A percentile compares a stretch with the other conserved stretches of the same genome.
phyloP scores from a whole-genome alignment of 306 rosid genomes.

The Spatholobus suberectus region DNA sequence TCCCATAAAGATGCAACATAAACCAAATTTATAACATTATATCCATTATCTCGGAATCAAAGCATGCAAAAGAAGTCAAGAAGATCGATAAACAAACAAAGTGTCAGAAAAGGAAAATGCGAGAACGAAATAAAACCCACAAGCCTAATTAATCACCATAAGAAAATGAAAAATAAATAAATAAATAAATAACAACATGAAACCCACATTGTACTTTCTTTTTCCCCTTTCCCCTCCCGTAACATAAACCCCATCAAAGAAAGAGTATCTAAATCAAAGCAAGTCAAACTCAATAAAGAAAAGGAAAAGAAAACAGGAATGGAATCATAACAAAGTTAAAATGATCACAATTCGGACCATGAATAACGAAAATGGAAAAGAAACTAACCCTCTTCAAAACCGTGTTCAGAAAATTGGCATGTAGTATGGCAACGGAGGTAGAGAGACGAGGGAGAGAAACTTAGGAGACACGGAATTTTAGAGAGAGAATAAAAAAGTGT shows the following conservation, averaged over 20 bases:
- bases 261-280: not conserved
- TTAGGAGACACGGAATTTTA: not conserved
- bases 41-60: conserved; percentile 7
- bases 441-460: not conserved
- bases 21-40: not conserved
- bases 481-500: not conserved
- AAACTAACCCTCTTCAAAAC: conserved; percentile 54
- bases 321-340: not conserved
- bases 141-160: not conserved
- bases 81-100: not conserved
- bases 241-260: conserved; percentile 25
- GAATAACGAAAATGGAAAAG: not conserved
- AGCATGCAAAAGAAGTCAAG: not conserved
- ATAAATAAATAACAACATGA: not conserved
- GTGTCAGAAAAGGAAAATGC: not conserved
- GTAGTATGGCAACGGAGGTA: not conserved
- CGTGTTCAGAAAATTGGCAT: conserved; percentile 38
- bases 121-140: not conserved
- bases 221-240: not conserved
- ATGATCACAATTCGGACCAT: not conserved
- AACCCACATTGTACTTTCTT: conserved; percentile 25
- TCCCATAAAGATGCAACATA: conserved; percentile 7
- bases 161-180: not conserved
- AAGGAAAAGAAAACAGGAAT: not conserved
- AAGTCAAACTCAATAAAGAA: not conserved